Conservation (phyloP, 129 eudicot genomes). For the Flaveria robusta region DNA sequence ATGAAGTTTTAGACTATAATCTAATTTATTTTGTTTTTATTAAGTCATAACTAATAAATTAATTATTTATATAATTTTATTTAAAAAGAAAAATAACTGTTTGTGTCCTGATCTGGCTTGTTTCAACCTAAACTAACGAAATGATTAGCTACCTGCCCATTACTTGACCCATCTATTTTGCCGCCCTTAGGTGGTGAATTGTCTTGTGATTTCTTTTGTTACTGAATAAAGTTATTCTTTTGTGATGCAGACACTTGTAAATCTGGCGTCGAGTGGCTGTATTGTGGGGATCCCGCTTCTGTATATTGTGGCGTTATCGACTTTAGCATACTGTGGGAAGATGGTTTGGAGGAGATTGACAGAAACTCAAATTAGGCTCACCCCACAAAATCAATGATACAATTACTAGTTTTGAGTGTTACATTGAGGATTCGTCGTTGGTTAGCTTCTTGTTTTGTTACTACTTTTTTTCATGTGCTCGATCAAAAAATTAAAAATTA, state of each 20-base stretch:
- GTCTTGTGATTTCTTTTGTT: not conserved
- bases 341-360: conserved; percentile 78
- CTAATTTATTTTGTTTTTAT: not conserved
- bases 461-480: too few species aligned
- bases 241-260: conserved; percentile 66
- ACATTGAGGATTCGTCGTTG: conserved; percentile 9
- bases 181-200: not conserved
- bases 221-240: not conserved
- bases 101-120: not conserved
- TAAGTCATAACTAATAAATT: not conserved
- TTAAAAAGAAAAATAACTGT: not conserved
- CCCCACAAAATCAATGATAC: conserved; percentile 28
- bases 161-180: too few species aligned
- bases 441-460: not conserved
- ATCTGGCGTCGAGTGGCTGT: conserved; percentile 82
- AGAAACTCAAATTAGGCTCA: conserved; percentile 50
- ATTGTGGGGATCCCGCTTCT: conserved; percentile 73
- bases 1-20: not conserved
- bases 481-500: not conserved
- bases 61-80: not conserved
- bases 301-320: conserved; percentile 54
- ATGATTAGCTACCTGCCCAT: not conserved
- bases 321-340: conserved; percentile 77
- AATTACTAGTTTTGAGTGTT: conserved; percentile 13
- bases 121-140: not conserved